Conservation (phyloP, 2,329 filamentous ascomycete species). For the Alternaria viburni region DNA sequence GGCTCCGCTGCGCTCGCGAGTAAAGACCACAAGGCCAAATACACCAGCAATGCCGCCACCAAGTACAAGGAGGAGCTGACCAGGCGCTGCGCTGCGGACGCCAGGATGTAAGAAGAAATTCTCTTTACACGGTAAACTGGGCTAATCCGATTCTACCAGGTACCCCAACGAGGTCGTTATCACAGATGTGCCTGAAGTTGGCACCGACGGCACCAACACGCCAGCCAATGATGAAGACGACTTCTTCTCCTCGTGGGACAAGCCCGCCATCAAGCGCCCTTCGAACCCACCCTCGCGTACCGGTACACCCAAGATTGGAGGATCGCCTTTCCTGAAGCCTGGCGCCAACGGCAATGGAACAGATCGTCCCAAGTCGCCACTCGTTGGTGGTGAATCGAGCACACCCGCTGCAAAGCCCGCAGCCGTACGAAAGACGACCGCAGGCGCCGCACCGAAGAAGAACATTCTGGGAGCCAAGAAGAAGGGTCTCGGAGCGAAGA, state of each 20-base stretch:
- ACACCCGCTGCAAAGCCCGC: slow-evolving; percentile 73
- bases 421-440: slow-evolving; percentile 77
- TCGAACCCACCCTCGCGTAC: slow-evolving; percentile 92
- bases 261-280: slow-evolving; percentile 93
- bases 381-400: slow-evolving; percentile 59
- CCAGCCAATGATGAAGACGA: slow-evolving; percentile 89
- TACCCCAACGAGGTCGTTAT: slow-evolving; percentile 86
- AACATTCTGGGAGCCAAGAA: slow-evolving; percentile 84
- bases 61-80: slow-evolving; percentile 99
- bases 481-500: slow-evolving; percentile 67
- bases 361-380: slow-evolving; percentile 82
- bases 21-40: slow-evolving; percentile 97
- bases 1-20: slow-evolving; percentile 91
- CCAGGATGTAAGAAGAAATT: slow-evolving; percentile 71
- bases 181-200: slow-evolving; percentile 69
- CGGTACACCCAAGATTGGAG: slow-evolving; percentile 75
- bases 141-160: slow-evolving; percentile 56
- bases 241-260: slow-evolving; percentile 99
- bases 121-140: background rate
- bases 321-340: slow-evolving; percentile 88
- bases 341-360: slow-evolving; percentile 65
- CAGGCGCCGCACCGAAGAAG: slow-evolving; percentile 73
- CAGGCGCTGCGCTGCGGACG: slow-evolving; percentile 80
- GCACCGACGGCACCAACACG: slow-evolving; percentile 70
- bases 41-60: slow-evolving; percentile 87